Evolutionary conservation across 2,329 filamentous ascomycete genomes (phyloP).

Genomic region (Elsinoe necatrix): DNA sequence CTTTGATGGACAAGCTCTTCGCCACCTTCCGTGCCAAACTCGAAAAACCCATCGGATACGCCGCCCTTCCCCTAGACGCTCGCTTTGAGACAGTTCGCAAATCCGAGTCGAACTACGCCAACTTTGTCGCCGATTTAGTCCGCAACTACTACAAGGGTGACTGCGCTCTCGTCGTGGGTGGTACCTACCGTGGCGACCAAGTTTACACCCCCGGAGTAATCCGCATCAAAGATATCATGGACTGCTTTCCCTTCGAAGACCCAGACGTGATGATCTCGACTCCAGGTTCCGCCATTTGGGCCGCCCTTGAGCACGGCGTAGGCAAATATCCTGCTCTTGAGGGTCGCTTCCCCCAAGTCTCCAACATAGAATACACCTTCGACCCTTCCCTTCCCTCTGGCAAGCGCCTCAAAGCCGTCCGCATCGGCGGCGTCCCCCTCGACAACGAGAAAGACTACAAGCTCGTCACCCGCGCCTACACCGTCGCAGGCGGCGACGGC

Average conservation of each 20-base stretch:
- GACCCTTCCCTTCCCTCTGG: constrained; percentile 55
- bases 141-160: constrained; percentile 71
- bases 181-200: constrained; percentile 80
- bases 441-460: constrained; percentile 58
- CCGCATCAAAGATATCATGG: constrained; percentile 70
- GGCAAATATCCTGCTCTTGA: constrained; percentile 74
- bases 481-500: constrained; percentile 81
- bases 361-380: constrained; percentile 68
- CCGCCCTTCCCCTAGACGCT: constrained; percentile 71
- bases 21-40: constrained; percentile 66
- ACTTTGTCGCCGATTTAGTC: constrained; percentile 91
- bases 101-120: constrained; percentile 74
- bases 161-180: constrained; percentile 74
- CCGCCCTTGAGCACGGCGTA: constrained; percentile 78
- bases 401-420: constrained; percentile 54
- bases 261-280: constrained; percentile 71
- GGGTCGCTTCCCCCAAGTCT: constrained; percentile 76
- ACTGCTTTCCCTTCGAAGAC: constrained; percentile 89
- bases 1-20: constrained; percentile 60
- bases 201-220: constrained; percentile 76
- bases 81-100: constrained; percentile 75
- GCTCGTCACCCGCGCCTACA: constrained; percentile 76
- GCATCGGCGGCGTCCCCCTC: constrained; percentile 53
- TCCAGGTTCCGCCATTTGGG: constrained; percentile 61
- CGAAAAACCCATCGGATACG: constrained; percentile 76